Evolutionary conservation across 108 stramenopile genomes (phyloP), one percentile per base, ranked within the genome.

Genomic region (Skeletonema marinoi): DNA sequence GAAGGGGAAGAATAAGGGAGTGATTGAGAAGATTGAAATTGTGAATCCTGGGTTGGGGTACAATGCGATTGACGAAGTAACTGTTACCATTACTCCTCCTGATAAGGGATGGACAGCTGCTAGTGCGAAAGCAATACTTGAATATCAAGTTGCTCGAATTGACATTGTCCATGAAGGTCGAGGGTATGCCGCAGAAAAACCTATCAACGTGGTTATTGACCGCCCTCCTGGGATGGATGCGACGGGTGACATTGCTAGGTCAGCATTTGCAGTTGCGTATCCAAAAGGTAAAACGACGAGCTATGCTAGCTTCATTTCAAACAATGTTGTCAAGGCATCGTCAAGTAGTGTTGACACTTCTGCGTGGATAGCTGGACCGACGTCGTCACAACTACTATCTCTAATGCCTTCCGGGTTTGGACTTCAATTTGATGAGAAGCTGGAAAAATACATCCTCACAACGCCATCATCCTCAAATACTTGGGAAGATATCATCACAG

Each of bases 151-250:
- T 25, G 69, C 71, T 7, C 75, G 78, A n/a, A 88, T 95, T 46
- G 84, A 89, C 19, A 78, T 95, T 32, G 69, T 81, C 33, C 74
- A 90, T 66, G 73, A 71, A n/a, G 94, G 94, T 39, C 81, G 80
- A 19, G 94, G 94, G n/a, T 95, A 95, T 71, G 89, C 90, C 6
- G 87, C 88, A 2, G 92, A 93, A 73, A 88, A 88, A 39, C 86
- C 88, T 25, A 83, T 93, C 11, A 68, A 39, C 3, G 70, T 93
- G 1, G 71, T 82, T 39, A 88, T 95, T 9, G 91, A 93, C 8
- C 88, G 90, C 25, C 92, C 94, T 39, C 89, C 92, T 1, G 46
- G 86, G 9, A 86, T 89, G 11, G 78, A 82, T 31, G 66, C 81
- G 8, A 58, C 86, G 25, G 78, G 66, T 3, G 29, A 32, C 14